Evolutionary conservation across 257 asterid species (phyloP).

Genomic region (Parsonsia alboflavescens): DNA sequence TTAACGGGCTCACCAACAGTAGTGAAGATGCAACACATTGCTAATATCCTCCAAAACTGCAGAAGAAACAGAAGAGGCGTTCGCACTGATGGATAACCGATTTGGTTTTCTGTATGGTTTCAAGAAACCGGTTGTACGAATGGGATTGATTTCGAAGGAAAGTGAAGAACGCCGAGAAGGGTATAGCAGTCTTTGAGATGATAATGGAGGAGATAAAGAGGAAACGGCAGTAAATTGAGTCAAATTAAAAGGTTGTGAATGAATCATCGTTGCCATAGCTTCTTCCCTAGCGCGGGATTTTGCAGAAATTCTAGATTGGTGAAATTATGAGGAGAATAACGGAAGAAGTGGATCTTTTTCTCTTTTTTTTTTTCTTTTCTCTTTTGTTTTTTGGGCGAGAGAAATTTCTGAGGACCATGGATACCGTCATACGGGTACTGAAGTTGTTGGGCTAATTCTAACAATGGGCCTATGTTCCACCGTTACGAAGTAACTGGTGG

Average conservation of each 20-base stretch:
- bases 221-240: conserved; percentile 11
- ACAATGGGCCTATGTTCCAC: neutral
- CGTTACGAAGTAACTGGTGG: too few relatives aligned
- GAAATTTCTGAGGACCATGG: neutral
- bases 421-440: neutral
- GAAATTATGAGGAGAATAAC: neutral
- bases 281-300: neutral
- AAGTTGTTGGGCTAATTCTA: neutral
- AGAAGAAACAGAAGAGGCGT: conserved; percentile 29
- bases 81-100: conserved; percentile 21
- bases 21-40: conserved; percentile 59
- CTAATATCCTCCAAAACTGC: conserved; percentile 40
- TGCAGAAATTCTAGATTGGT: neutral
- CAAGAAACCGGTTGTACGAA: conserved; percentile 1
- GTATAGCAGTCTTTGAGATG: conserved; percentile 13
- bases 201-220: neutral
- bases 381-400: too few relatives aligned
- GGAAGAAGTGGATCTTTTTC: neutral
- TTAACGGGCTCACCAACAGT: conserved; percentile 65
- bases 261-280: conserved; percentile 35
- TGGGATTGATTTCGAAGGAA: conserved; percentile 21
- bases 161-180: conserved; percentile 15
- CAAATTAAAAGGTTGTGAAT: conserved; percentile 22
- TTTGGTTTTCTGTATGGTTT: conserved; percentile 7
- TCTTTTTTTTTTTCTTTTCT: neutral